phyloP scores from a whole-genome alignment of 345 rosid genomes.

The Euclidium syriacum region DNA sequence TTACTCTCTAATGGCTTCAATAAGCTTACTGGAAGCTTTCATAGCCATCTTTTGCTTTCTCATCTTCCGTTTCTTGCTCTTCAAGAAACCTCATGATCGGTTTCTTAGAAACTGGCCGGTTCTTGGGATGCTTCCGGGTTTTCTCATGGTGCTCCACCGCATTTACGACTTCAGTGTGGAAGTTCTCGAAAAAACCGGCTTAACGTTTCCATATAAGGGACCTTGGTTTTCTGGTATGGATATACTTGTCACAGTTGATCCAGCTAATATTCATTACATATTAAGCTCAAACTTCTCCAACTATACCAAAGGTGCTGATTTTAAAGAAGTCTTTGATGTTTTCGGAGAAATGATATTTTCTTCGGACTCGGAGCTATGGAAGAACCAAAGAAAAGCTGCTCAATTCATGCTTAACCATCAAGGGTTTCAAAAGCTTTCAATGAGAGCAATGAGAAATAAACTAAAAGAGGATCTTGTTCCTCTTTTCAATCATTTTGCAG shows the following conservation, averaged over 20 bases:
- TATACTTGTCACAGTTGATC: slow-evolving; percentile 21
- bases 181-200: background rate
- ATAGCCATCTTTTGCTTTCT: slow-evolving; percentile 4
- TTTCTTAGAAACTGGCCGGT: slow-evolving; percentile 13
- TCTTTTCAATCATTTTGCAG: slow-evolving; percentile 4
- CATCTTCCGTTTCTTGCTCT: background rate
- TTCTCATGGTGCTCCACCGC: background rate
- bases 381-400: slow-evolving; percentile 8
- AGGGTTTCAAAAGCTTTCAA: slow-evolving; percentile 1
- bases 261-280: slow-evolving; percentile 26
- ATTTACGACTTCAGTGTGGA: slow-evolving; percentile 17
- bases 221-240: slow-evolving; percentile 19
- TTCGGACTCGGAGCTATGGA: slow-evolving; percentile 20
- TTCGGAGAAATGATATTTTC: slow-evolving; percentile 26
- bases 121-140: slow-evolving; percentile 16
- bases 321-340: slow-evolving; percentile 22
- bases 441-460: background rate
- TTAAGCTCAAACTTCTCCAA: slow-evolving; percentile 26
- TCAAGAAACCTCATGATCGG: background rate
- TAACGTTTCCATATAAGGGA: slow-evolving; percentile 26
- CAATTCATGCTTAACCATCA: background rate
- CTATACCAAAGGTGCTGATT: slow-evolving; percentile 28
- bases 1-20: background rate
- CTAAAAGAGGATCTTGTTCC: slow-evolving; percentile 4
- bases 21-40: slow-evolving; percentile 7